A percentile compares a stretch with the other conserved stretches of the same genome.
Conservation (phyloP, 805 yeast genomes). For the Monosporozyma siamensis region DNA sequence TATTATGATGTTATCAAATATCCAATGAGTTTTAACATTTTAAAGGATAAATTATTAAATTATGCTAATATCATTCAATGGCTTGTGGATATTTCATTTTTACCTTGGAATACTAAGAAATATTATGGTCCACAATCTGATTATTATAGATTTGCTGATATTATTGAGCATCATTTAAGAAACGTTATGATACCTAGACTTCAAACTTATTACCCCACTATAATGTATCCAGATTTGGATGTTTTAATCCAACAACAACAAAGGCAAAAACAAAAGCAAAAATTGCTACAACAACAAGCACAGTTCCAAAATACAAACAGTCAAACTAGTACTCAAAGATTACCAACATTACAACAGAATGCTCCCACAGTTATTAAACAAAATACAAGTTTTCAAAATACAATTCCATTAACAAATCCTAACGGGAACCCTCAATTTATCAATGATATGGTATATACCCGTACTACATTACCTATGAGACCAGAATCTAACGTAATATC, state of each 20-base stretch:
- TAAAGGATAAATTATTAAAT: slow-evolving; percentile 48
- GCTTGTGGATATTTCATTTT: slow-evolving; percentile 68
- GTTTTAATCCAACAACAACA: background rate
- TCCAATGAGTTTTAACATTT: slow-evolving; percentile 75
- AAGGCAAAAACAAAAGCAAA: background rate
- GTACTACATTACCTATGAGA: background rate
- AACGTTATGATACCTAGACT: slow-evolving; percentile 31
- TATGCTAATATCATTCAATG: slow-evolving; percentile 61
- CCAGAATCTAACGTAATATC: background rate
- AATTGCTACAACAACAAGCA: background rate
- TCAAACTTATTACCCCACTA: slow-evolving; percentile 27
- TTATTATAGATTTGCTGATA: slow-evolving; percentile 59
- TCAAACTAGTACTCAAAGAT: background rate
- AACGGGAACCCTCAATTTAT: background rate
- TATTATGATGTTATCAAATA: slow-evolving; percentile 69
- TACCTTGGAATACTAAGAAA: slow-evolving; percentile 82
- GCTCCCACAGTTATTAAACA: background rate
- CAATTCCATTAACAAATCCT: background rate
- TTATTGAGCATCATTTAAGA: slow-evolving; percentile 34
- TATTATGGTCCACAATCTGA: slow-evolving; percentile 65
- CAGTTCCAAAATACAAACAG: no score
- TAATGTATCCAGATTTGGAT: slow-evolving; percentile 4
- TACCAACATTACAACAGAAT: background rate
- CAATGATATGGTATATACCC: background rate
- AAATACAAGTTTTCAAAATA: background rate